These are phyloP conservation scores for Aureobasidium lini DNA, from an alignment of 2,329 filamentous ascomycete species.

Conservation along the genomic window DNA sequence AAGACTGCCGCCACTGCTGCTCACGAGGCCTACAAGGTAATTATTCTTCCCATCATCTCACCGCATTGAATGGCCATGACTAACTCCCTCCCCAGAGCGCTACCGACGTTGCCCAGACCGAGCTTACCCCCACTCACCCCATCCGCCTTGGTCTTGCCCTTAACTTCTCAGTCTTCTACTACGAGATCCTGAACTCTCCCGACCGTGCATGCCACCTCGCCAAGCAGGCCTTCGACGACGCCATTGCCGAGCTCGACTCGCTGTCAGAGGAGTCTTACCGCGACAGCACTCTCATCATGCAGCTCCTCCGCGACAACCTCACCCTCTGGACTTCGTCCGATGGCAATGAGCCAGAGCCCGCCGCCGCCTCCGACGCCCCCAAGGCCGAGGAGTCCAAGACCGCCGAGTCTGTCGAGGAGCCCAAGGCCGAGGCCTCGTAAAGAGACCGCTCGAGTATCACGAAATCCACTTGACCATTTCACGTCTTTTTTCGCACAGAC, in stretches of 20 bases:
- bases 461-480: constrained; percentile 14
- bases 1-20: constrained; percentile 80
- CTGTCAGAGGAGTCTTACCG: constrained; percentile 97
- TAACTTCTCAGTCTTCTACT: constrained; percentile 99
- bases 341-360: constrained; percentile 66
- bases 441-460: constrained; percentile 2
- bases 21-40: constrained; percentile 95
- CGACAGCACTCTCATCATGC: constrained; percentile 99
- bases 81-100: constrained; percentile 59
- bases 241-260: constrained; percentile 96
- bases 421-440: constrained; percentile 12
- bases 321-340: constrained; percentile 97
- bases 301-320: constrained; percentile 95
- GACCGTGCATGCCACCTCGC: constrained; percentile 96
- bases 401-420: constrained; percentile 30
- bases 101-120: constrained; percentile 95
- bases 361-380: constrained; percentile 50
- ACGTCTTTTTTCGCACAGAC: constrained; percentile 14
- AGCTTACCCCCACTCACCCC: constrained; percentile 93
- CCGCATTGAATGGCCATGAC: neutral
- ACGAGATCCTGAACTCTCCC: constrained; percentile 97
- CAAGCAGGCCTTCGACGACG: constrained; percentile 98
- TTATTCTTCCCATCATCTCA: neutral
- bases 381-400: constrained; percentile 51
- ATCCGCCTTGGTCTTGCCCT: constrained; percentile 95